These are phyloP conservation scores for Glycine tomentella DNA, from an alignment of 306 rosid genomes.

Conservation along the genomic window DNA sequence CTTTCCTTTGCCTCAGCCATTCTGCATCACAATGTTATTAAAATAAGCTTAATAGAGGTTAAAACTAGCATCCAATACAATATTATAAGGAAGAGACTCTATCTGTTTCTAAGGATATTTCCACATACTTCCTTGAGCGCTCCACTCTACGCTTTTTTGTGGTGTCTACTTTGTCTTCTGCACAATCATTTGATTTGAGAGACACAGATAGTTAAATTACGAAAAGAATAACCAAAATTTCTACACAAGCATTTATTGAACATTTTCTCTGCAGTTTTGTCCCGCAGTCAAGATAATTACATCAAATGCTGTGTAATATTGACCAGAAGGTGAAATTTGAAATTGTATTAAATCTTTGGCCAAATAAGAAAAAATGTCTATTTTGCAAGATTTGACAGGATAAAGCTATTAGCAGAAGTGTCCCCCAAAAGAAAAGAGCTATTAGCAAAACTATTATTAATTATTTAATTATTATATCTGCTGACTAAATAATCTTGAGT, in stretches of 20 bases:
- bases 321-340: slow-evolving; percentile 17
- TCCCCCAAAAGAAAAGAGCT: not conserved
- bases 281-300: not conserved
- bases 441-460: not conserved
- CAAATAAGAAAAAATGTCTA: not conserved
- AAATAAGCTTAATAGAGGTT: not conserved
- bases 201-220: slow-evolving; percentile 2
- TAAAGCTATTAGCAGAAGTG: not conserved
- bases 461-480: not conserved
- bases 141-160: slow-evolving; percentile 97
- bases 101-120: slow-evolving; percentile 31
- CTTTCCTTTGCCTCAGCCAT: slow-evolving; percentile 99
- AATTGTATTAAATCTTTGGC: slow-evolving; percentile 17
- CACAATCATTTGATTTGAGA: slow-evolving; percentile 50
- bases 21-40: slow-evolving; percentile 57
- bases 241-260: not conserved
- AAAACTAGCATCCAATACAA: not conserved
- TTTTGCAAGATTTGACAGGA: not conserved
- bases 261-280: slow-evolving; percentile 15
- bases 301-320: not conserved
- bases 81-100: slow-evolving; percentile 17
- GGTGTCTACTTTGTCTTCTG: slow-evolving; percentile 84
- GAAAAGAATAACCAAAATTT: not conserved
- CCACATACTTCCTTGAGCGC: slow-evolving; percentile 86
- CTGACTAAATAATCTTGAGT: not conserved